phyloP scores from a whole-genome alignment of 2,329 filamentous ascomycete species.

The Talaromyces verruculosus region DNA sequence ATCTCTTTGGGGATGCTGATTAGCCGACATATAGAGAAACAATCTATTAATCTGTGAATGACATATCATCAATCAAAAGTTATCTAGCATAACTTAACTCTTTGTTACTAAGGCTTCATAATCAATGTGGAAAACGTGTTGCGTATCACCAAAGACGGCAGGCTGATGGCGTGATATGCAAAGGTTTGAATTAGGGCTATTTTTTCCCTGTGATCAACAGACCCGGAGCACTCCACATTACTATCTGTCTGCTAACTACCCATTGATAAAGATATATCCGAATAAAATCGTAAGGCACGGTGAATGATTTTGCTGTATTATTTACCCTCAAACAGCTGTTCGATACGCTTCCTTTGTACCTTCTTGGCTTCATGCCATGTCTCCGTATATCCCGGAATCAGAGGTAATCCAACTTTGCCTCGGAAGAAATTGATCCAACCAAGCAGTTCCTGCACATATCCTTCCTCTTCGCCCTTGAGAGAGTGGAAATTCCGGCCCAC shows the following conservation, averaged over 20 bases:
- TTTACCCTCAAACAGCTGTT: slow-evolving; percentile 7
- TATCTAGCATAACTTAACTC: neutral
- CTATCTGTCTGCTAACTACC: neutral
- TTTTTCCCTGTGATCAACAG: neutral
- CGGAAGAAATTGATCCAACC: slow-evolving; percentile 31
- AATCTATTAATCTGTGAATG: neutral
- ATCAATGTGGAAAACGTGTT: neutral
- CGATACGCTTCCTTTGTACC: slow-evolving; percentile 27
- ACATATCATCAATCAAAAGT: neutral
- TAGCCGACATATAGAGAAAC: neutral
- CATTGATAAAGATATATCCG: neutral
- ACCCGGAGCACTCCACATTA: neutral
- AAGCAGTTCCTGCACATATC: slow-evolving; percentile 19
- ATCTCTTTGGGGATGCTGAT: neutral
- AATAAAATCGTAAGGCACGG: neutral
- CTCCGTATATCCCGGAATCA: slow-evolving; percentile 34
- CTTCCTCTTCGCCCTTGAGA: slow-evolving; percentile 13
- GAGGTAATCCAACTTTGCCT: slow-evolving; percentile 24
- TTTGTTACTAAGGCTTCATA: neutral
- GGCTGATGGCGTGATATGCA: slow-evolving; percentile 15
- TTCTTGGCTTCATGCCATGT: slow-evolving; percentile 33
- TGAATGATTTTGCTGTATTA: neutral
- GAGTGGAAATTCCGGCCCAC: slow-evolving; percentile 17
- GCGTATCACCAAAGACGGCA: neutral
- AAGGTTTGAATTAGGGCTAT: neutral